phyloP scores from a whole-genome alignment of 441 rosid genomes.

The Populus trichocarpa region DNA sequence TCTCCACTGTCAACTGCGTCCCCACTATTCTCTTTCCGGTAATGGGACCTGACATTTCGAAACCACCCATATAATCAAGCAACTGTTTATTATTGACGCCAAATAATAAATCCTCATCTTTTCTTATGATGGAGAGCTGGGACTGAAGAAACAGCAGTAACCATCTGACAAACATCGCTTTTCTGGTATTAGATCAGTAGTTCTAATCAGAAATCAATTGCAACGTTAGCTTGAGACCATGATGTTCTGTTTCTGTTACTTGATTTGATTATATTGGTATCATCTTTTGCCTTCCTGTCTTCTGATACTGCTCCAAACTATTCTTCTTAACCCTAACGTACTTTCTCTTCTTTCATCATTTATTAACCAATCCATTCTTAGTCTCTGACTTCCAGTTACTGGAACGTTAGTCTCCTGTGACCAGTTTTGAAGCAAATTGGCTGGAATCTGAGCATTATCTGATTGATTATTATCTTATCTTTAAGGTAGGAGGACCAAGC shows the following conservation, averaged over 20 bases:
- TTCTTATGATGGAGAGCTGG: too few relatives aligned
- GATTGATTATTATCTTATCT: constrained; percentile 33
- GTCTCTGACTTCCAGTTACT: constrained; percentile 18
- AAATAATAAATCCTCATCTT: too few relatives aligned
- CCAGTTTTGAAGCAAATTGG: constrained; percentile 74
- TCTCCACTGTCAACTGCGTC: constrained; percentile 69
- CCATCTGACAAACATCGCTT: too few relatives aligned
- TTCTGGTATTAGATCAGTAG: too few relatives aligned
- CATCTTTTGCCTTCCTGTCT: constrained; percentile 13
- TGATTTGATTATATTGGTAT: constrained; percentile 13
- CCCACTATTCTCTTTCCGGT: constrained; percentile 18
- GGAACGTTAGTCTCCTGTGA: constrained; percentile 25
- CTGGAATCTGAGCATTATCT: constrained; percentile 54
- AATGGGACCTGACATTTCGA: background rate
- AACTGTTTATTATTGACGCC: background rate
- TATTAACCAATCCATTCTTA: constrained; percentile 12
- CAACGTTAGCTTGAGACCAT: too few relatives aligned
- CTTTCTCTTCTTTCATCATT: constrained; percentile 51
- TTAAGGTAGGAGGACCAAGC: constrained; percentile 23
- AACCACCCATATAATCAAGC: background rate
- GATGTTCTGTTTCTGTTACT: too few relatives aligned
- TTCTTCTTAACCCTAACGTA: constrained; percentile 66
- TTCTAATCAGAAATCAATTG: too few relatives aligned
- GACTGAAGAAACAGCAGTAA: too few relatives aligned
- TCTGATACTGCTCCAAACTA: constrained; percentile 21